phyloP scores from a whole-genome alignment of 2,329 filamentous ascomycete genomes.

The Ophiostoma sp. region DNA sequence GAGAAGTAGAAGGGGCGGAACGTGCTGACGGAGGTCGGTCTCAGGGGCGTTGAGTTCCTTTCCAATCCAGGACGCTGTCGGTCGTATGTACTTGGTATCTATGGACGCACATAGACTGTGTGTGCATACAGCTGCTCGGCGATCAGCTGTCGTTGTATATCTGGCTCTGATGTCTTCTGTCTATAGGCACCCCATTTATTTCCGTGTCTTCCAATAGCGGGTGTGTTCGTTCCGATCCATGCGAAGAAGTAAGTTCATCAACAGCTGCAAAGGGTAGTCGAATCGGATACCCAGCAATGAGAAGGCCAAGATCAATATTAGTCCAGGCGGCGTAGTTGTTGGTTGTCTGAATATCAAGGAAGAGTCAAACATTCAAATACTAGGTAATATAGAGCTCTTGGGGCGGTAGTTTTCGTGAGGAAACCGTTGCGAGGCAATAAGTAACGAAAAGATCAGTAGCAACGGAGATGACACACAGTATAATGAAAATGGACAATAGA shows the following conservation, averaged over 20 bases:
- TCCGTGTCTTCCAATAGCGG: neutral
- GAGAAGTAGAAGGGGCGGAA: neutral
- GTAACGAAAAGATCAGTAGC: too few species aligned
- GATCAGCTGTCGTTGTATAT: neutral
- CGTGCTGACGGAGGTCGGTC: neutral
- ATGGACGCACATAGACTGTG: neutral
- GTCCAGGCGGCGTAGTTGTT: neutral
- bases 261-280: neutral
- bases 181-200: neutral
- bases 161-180: neutral
- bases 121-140: slow-evolving; percentile 2
- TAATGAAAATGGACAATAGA: too few species aligned
- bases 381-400: neutral
- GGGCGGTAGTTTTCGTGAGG: neutral
- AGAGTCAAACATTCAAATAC: neutral
- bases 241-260: neutral
- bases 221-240: neutral
- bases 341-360: neutral
- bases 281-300: neutral
- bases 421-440: neutral
- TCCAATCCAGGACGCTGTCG: neutral
- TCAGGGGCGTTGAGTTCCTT: neutral
- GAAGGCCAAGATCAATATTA: neutral
- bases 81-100: neutral
- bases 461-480: too few species aligned